Percentiles rank a stretch among this genome's conserved stretches.
These are phyloP conservation scores for Pichia occidentalis DNA, from an alignment of 805 yeast genomes.

Conservation along the genomic window DNA sequence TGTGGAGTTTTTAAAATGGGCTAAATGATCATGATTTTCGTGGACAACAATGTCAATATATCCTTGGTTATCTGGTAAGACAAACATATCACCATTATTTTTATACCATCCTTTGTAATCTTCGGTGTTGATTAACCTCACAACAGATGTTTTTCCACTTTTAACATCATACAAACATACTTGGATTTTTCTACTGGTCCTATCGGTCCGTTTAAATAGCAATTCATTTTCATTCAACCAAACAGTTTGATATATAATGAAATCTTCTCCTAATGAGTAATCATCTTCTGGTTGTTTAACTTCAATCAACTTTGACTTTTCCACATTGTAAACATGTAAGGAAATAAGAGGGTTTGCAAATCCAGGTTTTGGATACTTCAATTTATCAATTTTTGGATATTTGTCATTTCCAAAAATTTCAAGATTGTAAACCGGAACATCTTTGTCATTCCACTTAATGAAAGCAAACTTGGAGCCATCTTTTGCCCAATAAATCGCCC, in stretches of 20 bases:
- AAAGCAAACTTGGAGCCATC: constrained; percentile 51
- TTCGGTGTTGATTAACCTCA: constrained; percentile 39
- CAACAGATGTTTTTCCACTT: constrained; percentile 28
- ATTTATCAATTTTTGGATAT: constrained; percentile 41
- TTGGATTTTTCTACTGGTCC: constrained; percentile 52
- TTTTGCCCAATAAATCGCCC: constrained; percentile 69
- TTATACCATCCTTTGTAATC: constrained; percentile 51
- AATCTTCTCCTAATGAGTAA: constrained; percentile 34
- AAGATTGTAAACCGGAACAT: constrained; percentile 46
- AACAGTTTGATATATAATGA: constrained; percentile 51
- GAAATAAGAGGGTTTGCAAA: constrained; percentile 49
- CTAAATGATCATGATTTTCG: constrained; percentile 57
- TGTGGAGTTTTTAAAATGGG: constrained; percentile 41
- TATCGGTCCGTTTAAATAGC: constrained; percentile 54
- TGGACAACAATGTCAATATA: constrained; percentile 57
- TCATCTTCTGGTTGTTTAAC: constrained; percentile 24
- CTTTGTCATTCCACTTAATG: constrained; percentile 52
- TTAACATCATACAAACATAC: constrained; percentile 38
- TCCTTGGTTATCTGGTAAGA: constrained; percentile 40
- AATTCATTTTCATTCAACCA: constrained; percentile 51
- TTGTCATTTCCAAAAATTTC: constrained; percentile 41
- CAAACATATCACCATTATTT: constrained; percentile 32
- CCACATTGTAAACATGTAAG: constrained; percentile 37
- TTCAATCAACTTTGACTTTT: constrained; percentile 18
- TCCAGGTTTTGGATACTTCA: constrained; percentile 75